A percentile compares a stretch with the other conserved stretches of the same genome.
Conservation (phyloP, 2,329 filamentous ascomycete species). For the Ploettnerulaceae sp. region DNA sequence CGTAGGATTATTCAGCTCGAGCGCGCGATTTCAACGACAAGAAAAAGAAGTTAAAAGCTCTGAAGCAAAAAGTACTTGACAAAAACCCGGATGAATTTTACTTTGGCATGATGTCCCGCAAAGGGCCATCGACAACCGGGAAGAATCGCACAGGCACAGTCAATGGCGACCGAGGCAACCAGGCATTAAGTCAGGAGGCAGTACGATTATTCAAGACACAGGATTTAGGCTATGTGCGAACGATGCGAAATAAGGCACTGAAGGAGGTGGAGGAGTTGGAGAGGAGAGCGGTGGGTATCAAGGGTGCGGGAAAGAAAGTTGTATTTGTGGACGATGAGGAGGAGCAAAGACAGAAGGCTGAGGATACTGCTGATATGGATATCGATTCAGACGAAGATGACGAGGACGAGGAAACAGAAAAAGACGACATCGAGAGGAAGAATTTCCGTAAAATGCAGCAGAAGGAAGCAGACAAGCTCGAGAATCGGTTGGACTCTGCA, state of each 20-base stretch:
- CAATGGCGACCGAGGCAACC: constrained; percentile 53
- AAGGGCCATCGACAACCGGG: constrained; percentile 49
- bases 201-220: constrained; percentile 64
- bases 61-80: constrained; percentile 57
- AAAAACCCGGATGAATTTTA: constrained; percentile 72
- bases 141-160: constrained; percentile 52
- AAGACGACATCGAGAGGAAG: constrained; percentile 26
- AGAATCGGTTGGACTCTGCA: constrained; percentile 44
- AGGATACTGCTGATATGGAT: constrained; percentile 28
- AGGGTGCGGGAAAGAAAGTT: constrained; percentile 33
- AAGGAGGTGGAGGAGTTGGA: constrained; percentile 55
- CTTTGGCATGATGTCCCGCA: constrained; percentile 62
- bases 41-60: constrained; percentile 53
- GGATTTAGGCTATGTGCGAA: constrained; percentile 60
- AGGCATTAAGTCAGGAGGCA: constrained; percentile 49
- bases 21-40: constrained; percentile 64
- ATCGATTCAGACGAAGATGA: constrained; percentile 20
- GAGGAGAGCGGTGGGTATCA: constrained; percentile 44
- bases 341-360: constrained; percentile 22
- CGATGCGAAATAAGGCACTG: constrained; percentile 53
- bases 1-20: constrained; percentile 58
- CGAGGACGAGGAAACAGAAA: constrained; percentile 25
- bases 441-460: constrained; percentile 39
- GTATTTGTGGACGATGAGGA: constrained; percentile 35
- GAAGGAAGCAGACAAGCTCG: constrained; percentile 46